These are phyloP conservation scores for Wickerhamomyces tratensis DNA, from an alignment of 805 yeast genomes.

Conservation along the genomic window DNA sequence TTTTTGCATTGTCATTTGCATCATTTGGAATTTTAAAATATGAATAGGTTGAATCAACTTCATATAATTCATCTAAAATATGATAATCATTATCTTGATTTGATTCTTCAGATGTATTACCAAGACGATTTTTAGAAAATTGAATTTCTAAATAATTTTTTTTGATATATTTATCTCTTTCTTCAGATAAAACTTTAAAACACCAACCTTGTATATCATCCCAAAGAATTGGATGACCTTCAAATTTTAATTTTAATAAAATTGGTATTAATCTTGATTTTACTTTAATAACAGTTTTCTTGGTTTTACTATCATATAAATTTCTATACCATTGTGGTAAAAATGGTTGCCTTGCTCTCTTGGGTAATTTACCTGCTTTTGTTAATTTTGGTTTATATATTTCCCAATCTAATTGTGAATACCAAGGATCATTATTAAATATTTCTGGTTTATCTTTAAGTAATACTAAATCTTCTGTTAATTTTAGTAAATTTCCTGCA, in stretches of 20 bases:
- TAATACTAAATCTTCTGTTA: constrained; percentile 51
- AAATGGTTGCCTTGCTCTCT: constrained; percentile 72
- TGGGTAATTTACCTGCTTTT: constrained; percentile 59
- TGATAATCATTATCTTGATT: constrained; percentile 2
- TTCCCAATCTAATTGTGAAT: constrained; percentile 84
- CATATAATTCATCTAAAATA: background rate
- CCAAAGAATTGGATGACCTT: constrained; percentile 77
- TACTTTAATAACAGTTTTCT: constrained; percentile 50
- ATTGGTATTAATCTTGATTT: constrained; percentile 72
- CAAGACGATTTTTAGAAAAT: constrained; percentile 5
- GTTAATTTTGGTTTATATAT: constrained; percentile 48
- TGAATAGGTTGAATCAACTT: constrained; percentile 3
- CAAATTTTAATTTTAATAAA: constrained; percentile 75
- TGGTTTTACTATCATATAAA: constrained; percentile 28
- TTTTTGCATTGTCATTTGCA: constrained; percentile 64
- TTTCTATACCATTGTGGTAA: constrained; percentile 90
- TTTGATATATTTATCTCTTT: constrained; percentile 19
- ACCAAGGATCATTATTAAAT: constrained; percentile 74
- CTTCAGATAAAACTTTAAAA: constrained; percentile 42
- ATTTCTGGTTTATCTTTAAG: constrained; percentile 31
- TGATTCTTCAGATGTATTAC: constrained; percentile 8
- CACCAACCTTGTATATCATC: constrained; percentile 80
- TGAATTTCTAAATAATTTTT: constrained; percentile 22
- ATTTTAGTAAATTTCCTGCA: constrained; percentile 41
- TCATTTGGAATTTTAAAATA: constrained; percentile 81